These are phyloP conservation scores for Cylindrodendrum hubeiense DNA, from an alignment of 2,329 filamentous ascomycete genomes.

Conservation along the genomic window DNA sequence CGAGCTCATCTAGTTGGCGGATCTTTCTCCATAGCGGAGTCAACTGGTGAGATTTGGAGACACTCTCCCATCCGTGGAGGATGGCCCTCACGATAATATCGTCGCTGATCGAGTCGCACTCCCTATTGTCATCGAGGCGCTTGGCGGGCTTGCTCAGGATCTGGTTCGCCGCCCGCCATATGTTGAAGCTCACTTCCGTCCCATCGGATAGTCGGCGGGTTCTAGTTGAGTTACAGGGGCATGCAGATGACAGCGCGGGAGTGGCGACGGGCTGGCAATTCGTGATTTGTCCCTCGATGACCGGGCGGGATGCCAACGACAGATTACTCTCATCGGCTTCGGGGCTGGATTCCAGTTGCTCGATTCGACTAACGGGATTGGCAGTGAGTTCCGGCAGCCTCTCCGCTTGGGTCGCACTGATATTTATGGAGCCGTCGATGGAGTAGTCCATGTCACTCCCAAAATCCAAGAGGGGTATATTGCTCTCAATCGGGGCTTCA, in stretches of 20 bases:
- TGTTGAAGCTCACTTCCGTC: not conserved
- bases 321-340: not conserved
- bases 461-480: not conserved
- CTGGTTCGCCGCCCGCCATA: constrained; percentile 8
- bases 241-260: not conserved
- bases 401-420: not conserved
- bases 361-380: not conserved
- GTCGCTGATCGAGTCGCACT: not conserved
- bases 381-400: not conserved
- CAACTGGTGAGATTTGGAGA: not conserved
- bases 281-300: not conserved
- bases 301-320: not conserved
- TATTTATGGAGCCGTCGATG: not conserved
- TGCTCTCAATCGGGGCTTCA: not conserved
- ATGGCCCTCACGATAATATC: not conserved
- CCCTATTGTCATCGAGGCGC: too few species aligned
- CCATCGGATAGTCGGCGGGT: not conserved
- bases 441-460: not conserved
- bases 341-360: not conserved
- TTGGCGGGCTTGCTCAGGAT: not conserved
- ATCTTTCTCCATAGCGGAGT: not conserved
- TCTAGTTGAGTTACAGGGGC: not conserved
- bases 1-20: not conserved
- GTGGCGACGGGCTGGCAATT: not conserved
- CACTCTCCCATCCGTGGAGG: not conserved